Percentiles rank a stretch among this genome's conserved stretches.
These are phyloP conservation scores for Colletotrichum navitas DNA, from an alignment of 2,329 filamentous ascomycete species.

Conservation along the genomic window DNA sequence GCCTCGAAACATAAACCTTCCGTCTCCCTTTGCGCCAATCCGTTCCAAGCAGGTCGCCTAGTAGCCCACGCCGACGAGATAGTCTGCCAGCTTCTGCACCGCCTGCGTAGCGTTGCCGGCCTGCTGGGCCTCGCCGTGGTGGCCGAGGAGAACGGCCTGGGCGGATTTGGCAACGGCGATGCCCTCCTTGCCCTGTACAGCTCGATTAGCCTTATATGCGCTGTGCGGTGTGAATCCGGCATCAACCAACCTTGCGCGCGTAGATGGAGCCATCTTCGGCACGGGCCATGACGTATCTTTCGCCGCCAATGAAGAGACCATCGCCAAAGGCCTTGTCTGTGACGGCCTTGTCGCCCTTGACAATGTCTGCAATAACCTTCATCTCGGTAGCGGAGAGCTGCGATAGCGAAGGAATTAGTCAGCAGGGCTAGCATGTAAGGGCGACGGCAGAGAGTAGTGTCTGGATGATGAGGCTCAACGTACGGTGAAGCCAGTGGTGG, in stretches of 20 bases:
- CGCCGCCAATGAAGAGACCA: conserved; percentile 81
- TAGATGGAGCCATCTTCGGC: conserved; percentile 85
- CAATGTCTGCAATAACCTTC: conserved; percentile 67
- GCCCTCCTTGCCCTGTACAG: conserved; percentile 77
- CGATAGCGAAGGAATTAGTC: conserved; percentile 48
- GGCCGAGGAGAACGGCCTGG: conserved; percentile 88
- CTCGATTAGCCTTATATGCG: conserved; percentile 18
- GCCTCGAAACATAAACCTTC: conserved; percentile 8
- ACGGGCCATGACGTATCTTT: conserved; percentile 82
- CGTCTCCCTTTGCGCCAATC: conserved; percentile 27
- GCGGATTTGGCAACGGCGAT: conserved; percentile 87
- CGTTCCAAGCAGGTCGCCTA: conserved; percentile 58
- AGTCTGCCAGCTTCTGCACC: conserved; percentile 87
- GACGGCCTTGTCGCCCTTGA: conserved; percentile 59
- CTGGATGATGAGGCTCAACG: conserved; percentile 44
- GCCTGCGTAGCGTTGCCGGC: conserved; percentile 82
- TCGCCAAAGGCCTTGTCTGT: conserved; percentile 76
- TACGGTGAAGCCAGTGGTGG: conserved; percentile 79
- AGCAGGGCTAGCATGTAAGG: conserved; percentile 7
- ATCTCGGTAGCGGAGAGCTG: conserved; percentile 71
- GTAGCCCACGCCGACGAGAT: conserved; percentile 84
- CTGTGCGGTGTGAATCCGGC: conserved; percentile 27
- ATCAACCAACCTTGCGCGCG: conserved; percentile 80
- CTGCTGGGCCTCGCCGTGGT: conserved; percentile 81
- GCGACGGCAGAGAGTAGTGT: conserved; percentile 2